Base-by-base conservation (phyloP, 164 flowering plant genomes). In the Magnolia officinalis region DNA sequence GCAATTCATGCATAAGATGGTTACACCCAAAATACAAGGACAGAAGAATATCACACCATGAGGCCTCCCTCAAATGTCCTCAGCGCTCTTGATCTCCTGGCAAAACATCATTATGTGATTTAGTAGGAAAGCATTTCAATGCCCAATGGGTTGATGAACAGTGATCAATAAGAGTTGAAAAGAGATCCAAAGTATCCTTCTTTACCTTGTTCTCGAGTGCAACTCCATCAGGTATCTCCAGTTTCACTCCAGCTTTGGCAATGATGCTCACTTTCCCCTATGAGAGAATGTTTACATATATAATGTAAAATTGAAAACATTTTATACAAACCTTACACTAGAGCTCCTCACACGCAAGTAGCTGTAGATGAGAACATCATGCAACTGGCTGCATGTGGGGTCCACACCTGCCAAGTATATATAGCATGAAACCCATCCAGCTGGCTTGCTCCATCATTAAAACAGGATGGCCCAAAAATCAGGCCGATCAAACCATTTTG, bases 221-320 rank as follows among this genome's bases (percentile, higher is more conserved):
- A 45, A 70, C 79, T 76, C 86, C 87, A 77, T 83, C 90, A 71
- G 88, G 88, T 67, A 87, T 86, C 84, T 87, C 85, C 70, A 87
- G 73, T 79, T 84, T 86, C 72, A n/a, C 75, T n/a, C 87, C 86
- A 24, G 86, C 24, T 73, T 82, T 78, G 10, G 85, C 85, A 73
- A 75, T 50, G 74, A 87, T 75, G 18, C n/a, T 81, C 80, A 87
- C 88, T 20, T 80, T 83, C 18, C 87, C 88, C 88, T 87, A 55
- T 76, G 72, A 63, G 61, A 51, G 50, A 50, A 68, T 16, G 18
- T 55, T 55, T 68, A 10, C 29, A 23, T 29, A 65, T 13, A 24
- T 20, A 8, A 65, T 65, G 24, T 21, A 10, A 23, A 6, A 65
- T 10, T 65, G 29, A 21, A 65, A 65, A 14, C 24, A 20, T 8